phyloP scores from a whole-genome alignment of 306 rosid genomes.

The Senna tora region DNA sequence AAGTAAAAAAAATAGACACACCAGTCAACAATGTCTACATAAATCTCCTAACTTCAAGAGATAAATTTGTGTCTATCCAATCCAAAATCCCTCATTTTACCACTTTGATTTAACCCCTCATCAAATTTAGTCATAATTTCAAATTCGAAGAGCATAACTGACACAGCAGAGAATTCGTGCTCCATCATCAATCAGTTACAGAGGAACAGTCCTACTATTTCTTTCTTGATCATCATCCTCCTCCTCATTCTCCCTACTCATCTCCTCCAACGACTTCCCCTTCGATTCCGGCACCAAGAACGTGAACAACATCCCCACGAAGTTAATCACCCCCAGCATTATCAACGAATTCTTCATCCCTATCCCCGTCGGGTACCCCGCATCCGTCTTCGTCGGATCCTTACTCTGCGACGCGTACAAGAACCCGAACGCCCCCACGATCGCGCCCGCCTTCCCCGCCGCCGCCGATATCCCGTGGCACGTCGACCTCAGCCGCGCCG shows the following conservation, averaged over 20 bases:
- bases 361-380: conserved; percentile 51
- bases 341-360: conserved; percentile 55
- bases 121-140: too few relatives aligned
- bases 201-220: neutral
- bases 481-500: conserved; percentile 47
- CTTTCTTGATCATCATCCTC: neutral
- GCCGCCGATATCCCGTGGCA: conserved; percentile 54
- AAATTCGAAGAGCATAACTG: too few relatives aligned
- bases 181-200: neutral
- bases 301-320: conserved; percentile 45
- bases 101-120: too few relatives aligned
- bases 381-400: conserved; percentile 43
- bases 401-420: conserved; percentile 52
- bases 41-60: too few relatives aligned
- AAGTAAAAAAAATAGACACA: too few relatives aligned
- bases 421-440: conserved; percentile 54
- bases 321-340: conserved; percentile 36
- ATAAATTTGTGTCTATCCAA: too few relatives aligned
- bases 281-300: conserved; percentile 47
- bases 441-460: conserved; percentile 45
- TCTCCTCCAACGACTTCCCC: conserved; percentile 41
- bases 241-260: conserved; percentile 39
- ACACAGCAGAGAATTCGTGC: too few relatives aligned
- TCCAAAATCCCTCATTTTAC: too few relatives aligned
- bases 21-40: too few relatives aligned